Percentiles rank a stretch among this genome's conserved stretches.
phyloP scores from a whole-genome alignment of 179 eudicot species.

The Beta macrorhiza region DNA sequence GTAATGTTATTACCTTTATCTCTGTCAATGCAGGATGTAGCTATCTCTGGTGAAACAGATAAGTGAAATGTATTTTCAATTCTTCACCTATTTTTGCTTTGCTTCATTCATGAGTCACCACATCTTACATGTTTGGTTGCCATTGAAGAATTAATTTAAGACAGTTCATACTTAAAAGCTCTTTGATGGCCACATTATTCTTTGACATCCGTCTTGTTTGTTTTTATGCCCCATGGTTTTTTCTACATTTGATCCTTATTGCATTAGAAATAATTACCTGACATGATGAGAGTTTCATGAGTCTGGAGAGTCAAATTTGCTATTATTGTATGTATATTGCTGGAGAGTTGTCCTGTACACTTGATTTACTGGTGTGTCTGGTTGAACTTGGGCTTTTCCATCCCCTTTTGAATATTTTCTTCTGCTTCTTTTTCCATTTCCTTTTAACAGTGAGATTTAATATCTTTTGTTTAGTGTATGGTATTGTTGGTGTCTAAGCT shows the following conservation, averaged over 20 bases:
- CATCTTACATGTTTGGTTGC: not conserved
- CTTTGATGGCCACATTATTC: not conserved
- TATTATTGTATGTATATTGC: not conserved
- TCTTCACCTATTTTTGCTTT: not conserved
- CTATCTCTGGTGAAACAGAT: slow-evolving; percentile 1
- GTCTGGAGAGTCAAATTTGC: not conserved
- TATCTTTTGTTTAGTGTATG: slow-evolving; percentile 6
- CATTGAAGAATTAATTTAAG: not conserved
- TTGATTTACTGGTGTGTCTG: slow-evolving; percentile 4
- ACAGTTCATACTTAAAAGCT: not conserved
- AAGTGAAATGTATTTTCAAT: not conserved
- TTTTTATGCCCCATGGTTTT: not conserved
- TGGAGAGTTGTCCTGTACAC: not conserved
- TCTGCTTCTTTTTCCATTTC: not conserved
- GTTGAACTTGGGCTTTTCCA: not conserved
- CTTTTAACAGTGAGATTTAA: not conserved
- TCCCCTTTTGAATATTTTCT: not conserved
- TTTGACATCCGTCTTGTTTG: not conserved
- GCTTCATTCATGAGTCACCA: not conserved
- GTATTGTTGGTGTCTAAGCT: slow-evolving; percentile 9
- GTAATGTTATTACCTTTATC: slow-evolving; percentile 11
- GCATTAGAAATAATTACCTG: not conserved
- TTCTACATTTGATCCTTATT: not conserved
- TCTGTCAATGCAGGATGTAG: not conserved
- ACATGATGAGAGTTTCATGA: not conserved